Percentiles rank a stretch among this genome's conserved stretches.
Conservation (phyloP, 345 rosid genomes). For the Bruguiera parviflora region DNA sequence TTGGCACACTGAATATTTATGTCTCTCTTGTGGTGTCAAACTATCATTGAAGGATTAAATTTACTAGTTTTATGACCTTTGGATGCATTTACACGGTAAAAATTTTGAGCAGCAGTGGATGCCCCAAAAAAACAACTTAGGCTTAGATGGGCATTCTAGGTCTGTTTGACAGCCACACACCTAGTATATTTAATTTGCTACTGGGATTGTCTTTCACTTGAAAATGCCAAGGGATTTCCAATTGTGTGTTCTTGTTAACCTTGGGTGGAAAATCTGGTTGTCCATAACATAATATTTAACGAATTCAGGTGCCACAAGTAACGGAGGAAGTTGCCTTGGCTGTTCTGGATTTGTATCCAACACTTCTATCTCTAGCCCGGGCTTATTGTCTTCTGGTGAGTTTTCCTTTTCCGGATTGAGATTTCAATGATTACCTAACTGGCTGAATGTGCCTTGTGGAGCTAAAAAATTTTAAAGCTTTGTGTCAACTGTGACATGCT, state of each 20-base stretch:
- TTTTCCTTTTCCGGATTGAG: conserved; percentile 7
- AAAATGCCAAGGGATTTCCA: neutral
- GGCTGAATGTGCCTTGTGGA: neutral
- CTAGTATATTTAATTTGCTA: too few relatives aligned
- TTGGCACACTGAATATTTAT: neutral
- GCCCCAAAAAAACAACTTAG: too few relatives aligned
- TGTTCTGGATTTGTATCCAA: conserved; percentile 76
- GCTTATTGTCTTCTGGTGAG: conserved; percentile 87
- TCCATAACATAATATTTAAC: conserved; percentile 6
- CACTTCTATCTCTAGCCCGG: conserved; percentile 67
- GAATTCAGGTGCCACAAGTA: conserved; percentile 72
- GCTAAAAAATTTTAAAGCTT: neutral
- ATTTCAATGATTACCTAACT: neutral
- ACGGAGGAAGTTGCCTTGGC: conserved; percentile 74
- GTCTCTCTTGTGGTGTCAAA: too few relatives aligned
- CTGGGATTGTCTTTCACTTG: neutral
- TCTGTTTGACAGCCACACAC: too few relatives aligned
- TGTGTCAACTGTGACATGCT: neutral
- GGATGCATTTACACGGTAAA: too few relatives aligned
- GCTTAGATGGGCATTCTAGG: too few relatives aligned
- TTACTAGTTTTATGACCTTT: too few relatives aligned
- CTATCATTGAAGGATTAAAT: too few relatives aligned
- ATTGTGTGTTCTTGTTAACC: neutral
- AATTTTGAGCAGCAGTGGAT: too few relatives aligned
- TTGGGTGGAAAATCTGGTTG: neutral